Evolutionary conservation across 2,329 filamentous ascomycete genomes (phyloP).

Genomic region (Onygena corvina): DNA sequence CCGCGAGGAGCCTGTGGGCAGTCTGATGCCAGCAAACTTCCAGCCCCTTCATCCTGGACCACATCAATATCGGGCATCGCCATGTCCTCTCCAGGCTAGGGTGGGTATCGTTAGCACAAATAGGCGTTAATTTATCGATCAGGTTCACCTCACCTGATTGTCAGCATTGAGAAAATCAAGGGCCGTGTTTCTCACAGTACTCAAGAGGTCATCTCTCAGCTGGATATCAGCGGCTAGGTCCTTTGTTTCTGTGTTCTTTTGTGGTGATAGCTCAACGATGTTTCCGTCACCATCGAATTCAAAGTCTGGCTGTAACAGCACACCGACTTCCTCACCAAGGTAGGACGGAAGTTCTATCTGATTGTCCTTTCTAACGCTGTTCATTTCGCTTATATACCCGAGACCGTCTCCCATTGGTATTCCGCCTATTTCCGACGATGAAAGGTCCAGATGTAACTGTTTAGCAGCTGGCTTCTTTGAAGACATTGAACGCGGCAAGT

Average conservation of each 20-base stretch:
- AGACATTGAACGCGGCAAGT: conserved; percentile 24
- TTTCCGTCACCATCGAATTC: conserved; percentile 52
- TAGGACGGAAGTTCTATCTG: conserved; percentile 22
- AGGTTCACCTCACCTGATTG: neutral
- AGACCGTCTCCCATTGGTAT: conserved; percentile 26
- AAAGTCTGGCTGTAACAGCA: conserved; percentile 45
- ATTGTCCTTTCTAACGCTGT: conserved; percentile 23
- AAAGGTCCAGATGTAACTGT: conserved; percentile 36
- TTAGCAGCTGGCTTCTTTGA: conserved; percentile 16
- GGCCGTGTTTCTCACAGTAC: neutral
- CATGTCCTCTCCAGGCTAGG: conserved; percentile 11
- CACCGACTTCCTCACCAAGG: conserved; percentile 33
- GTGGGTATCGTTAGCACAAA: neutral
- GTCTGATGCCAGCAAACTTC: conserved; percentile 17
- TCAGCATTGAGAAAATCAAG: neutral
- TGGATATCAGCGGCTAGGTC: neutral
- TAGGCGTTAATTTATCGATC: neutral
- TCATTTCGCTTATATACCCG: conserved; percentile 32
- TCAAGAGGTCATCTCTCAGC: neutral
- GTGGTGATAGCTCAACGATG: conserved; percentile 37
- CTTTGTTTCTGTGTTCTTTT: neutral
- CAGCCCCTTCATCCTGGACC: neutral
- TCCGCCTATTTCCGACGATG: conserved; percentile 37
- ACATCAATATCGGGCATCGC: conserved; percentile 19
- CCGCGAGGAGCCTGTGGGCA: neutral